phyloP scores from a whole-genome alignment of 345 rosid species.

The Salix dunnii region DNA sequence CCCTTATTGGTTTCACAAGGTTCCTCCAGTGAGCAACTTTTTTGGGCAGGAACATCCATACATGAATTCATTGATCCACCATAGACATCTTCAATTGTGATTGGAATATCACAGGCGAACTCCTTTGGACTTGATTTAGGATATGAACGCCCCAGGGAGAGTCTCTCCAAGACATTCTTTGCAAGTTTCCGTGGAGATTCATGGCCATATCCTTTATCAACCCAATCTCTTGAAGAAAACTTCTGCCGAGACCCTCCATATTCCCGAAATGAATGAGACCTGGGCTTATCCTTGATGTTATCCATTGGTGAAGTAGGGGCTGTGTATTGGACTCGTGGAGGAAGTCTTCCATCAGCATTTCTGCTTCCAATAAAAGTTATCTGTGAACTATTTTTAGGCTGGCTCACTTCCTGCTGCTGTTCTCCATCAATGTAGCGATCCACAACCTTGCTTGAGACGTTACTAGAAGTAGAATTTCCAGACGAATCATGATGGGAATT shows the following conservation, averaged over 20 bases:
- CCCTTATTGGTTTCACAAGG: slow-evolving; percentile 38
- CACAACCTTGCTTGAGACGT: slow-evolving; percentile 68
- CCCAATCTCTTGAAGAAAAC: slow-evolving; percentile 54
- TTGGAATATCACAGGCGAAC: slow-evolving; percentile 46
- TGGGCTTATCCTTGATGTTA: slow-evolving; percentile 42
- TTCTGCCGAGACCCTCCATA: slow-evolving; percentile 43
- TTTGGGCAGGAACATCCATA: slow-evolving; percentile 39
- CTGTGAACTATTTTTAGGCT: slow-evolving; percentile 40
- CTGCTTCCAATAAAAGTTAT: slow-evolving; percentile 40
- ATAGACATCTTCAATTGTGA: slow-evolving; percentile 77
- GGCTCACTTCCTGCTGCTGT: slow-evolving; percentile 58
- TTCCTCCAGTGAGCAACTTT: slow-evolving; percentile 40
- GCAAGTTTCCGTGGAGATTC: slow-evolving; percentile 84
- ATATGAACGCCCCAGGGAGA: slow-evolving; percentile 50
- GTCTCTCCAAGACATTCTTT: slow-evolving; percentile 80
- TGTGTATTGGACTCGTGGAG: slow-evolving; percentile 59
- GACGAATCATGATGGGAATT: slow-evolving; percentile 50
- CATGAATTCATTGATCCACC: slow-evolving; percentile 46
- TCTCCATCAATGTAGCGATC: slow-evolving; percentile 96
- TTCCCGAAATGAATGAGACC: slow-evolving; percentile 75
- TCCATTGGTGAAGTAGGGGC: slow-evolving; percentile 70
- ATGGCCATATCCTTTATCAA: slow-evolving; percentile 57
- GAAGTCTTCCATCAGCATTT: slow-evolving; percentile 47
- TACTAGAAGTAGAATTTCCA: slow-evolving; percentile 74
- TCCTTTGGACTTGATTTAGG: slow-evolving; percentile 50